Evolutionary conservation across 1,284 basidiomycete species (phyloP), one percentile per base, ranked within the genome.

Genomic region (Athelia psychrophila): DNA sequence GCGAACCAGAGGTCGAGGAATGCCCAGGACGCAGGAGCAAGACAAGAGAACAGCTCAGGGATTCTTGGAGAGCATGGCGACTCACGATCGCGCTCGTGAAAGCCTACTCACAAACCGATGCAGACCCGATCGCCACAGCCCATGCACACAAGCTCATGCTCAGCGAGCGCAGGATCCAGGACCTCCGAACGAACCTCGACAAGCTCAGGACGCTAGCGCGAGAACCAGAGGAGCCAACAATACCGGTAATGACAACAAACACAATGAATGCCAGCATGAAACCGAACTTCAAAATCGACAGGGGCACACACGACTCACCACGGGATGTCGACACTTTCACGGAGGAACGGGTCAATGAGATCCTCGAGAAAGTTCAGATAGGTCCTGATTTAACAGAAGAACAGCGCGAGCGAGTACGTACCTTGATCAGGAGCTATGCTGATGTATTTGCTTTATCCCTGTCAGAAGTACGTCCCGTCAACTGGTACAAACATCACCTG

Each of bases 361-460:
- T 60, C n/a, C 23, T 56, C 13, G 20, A 44, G 13, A 38, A 45
- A 19, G 51, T 60, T 40, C 22, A 32, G 18, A 52, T 58, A 10
- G 58, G 58, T 2, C 10, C 30, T 2, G 58, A 58, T 42, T 15
- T 58, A 9, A 36, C 51, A 16, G 13, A 8, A 15, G 49, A 53
- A 15, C 54, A 60, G 32, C 36, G 46, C 19, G 18, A 32, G 20
- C 20, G 24, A 25, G 51, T 58, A 1, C 25, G 44, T 13, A 42
- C 22, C 6, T 22, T 59, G 1, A 20, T 59, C 6, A 10, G 10
- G 18, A 53, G 55, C 32, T 58, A 47, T 42, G 54, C 55, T 3
- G 53, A 58, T 22, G 38, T 58, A 22, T 59, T 56, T 30, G 58
- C 58, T 2, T 49, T 54, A 9, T 36, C 22, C 30, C 42, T 59